phyloP scores from a whole-genome alignment of 495 filamentous ascomycete genomes.

The Penicillium lagena region DNA sequence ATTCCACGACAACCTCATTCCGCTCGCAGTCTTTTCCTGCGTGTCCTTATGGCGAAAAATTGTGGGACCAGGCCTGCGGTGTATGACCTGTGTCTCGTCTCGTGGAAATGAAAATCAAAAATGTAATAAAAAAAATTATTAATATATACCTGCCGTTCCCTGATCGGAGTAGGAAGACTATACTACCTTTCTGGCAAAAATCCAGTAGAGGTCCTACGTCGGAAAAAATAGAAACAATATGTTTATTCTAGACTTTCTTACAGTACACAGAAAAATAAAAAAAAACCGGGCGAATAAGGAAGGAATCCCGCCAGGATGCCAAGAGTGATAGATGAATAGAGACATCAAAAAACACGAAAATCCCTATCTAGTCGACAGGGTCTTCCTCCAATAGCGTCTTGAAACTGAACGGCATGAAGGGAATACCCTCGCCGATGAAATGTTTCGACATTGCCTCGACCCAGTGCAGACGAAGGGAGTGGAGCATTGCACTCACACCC shows the following conservation, averaged over 20 bases:
- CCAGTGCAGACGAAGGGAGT: conserved; percentile 94
- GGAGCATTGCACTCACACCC: conserved; percentile 84
- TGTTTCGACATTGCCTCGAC: conserved; percentile 99
- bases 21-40: too few species aligned
- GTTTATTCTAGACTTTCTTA: conserved; percentile 13
- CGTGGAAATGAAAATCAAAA: too few species aligned
- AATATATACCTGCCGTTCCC: too few species aligned
- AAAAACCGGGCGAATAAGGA: conserved; percentile 7
- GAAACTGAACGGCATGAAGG: conserved; percentile 92
- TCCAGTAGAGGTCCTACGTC: too few species aligned
- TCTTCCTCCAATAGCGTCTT: conserved; percentile 83
- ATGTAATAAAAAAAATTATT: too few species aligned
- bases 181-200: too few species aligned
- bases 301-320: conserved; percentile 10
- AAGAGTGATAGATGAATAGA: conserved; percentile 5
- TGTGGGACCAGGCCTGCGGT: too few species aligned
- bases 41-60: too few species aligned
- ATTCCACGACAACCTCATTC: too few species aligned
- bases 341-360: conserved; percentile 6
- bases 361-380: conserved; percentile 41
- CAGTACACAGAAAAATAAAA: conserved; percentile 10
- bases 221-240: neutral
- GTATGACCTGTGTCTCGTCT: too few species aligned
- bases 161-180: too few species aligned
- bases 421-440: conserved; percentile 89